phyloP scores from a whole-genome alignment of 352 stramenopile species.

The Halophytophthora polymorphica region DNA sequence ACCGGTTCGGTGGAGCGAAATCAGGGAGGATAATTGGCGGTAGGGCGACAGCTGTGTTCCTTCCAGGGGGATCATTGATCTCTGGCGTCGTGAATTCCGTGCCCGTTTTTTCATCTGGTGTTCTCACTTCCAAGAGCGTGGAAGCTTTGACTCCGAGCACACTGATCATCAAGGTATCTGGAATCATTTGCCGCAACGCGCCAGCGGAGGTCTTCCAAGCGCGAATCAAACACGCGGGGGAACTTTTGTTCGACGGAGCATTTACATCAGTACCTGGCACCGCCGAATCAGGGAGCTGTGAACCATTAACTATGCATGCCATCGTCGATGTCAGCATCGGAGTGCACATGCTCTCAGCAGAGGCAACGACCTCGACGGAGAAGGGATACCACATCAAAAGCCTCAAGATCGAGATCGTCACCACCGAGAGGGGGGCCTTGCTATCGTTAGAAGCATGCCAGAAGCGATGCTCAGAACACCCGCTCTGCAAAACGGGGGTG shows the following conservation, averaged over 20 bases:
- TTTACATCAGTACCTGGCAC: conserved; percentile 34
- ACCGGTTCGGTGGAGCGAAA: conserved; percentile 38
- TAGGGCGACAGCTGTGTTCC: conserved; percentile 28
- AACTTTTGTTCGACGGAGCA: conserved; percentile 33
- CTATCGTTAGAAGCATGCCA: conserved; percentile 35
- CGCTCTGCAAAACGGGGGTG: conserved; percentile 42
- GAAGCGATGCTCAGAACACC: conserved; percentile 33
- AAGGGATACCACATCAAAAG: conserved; percentile 38
- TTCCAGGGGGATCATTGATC: conserved; percentile 29
- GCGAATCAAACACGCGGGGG: conserved; percentile 25
- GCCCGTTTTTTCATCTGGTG: conserved; percentile 8
- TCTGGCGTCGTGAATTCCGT: conserved; percentile 21
- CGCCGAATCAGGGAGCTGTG: conserved; percentile 24
- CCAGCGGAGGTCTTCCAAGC: conserved; percentile 35
- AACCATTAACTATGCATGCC: conserved; percentile 45
- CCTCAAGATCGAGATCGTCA: conserved; percentile 33
- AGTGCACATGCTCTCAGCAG: conserved; percentile 27
- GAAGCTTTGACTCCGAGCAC: conserved; percentile 28
- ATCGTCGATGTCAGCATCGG: conserved; percentile 28
- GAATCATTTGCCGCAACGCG: conserved; percentile 42
- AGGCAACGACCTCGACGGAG: conserved; percentile 34
- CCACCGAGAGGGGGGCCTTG: conserved; percentile 34
- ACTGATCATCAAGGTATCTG: conserved; percentile 37
- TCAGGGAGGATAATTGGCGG: conserved; percentile 45
- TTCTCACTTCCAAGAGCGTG: conserved; percentile 32